Evolutionary conservation across 1,284 basidiomycete genomes (phyloP).

Genomic region (Microbotryomycetes sp.): DNA sequence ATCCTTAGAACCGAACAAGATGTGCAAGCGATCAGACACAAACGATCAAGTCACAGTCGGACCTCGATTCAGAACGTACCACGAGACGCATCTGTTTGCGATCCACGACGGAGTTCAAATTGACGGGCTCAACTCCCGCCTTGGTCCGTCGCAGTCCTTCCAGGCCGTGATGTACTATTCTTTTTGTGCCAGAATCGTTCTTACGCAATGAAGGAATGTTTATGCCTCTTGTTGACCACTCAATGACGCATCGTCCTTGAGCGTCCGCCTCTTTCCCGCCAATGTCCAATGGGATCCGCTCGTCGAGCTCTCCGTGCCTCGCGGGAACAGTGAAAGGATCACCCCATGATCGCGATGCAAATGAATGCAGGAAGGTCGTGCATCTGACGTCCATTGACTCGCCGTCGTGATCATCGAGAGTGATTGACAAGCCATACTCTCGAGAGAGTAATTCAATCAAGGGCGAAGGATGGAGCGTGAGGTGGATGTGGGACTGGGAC

Average conservation of each 20-base stretch:
- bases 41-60: no score
- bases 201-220: slow-evolving; percentile 1
- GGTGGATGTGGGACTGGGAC: slow-evolving; percentile 23
- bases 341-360: slow-evolving; percentile 7
- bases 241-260: slow-evolving; percentile 16
- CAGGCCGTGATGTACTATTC: slow-evolving; percentile 2
- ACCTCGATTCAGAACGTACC: slow-evolving; percentile 2
- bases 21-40: no score
- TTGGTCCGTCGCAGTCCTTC: neutral
- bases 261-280: neutral
- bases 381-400: slow-evolving; percentile 9
- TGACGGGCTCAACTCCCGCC: neutral
- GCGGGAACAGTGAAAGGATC: slow-evolving; percentile 13
- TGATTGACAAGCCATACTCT: slow-evolving; percentile 20
- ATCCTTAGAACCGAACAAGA: no score
- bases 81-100: neutral
- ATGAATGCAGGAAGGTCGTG: slow-evolving; percentile 4
- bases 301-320: slow-evolving; percentile 17
- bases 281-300: slow-evolving; percentile 17
- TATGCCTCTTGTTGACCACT: slow-evolving; percentile 16
- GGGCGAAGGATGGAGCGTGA: slow-evolving; percentile 26
- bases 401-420: neutral
- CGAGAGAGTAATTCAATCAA: slow-evolving; percentile 27
- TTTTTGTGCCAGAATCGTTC: slow-evolving; percentile 8
- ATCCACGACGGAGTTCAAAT: slow-evolving; percentile 11